Percentiles rank a stretch among this genome's conserved stretches.
Conservation (phyloP, 441 rosid genomes). For the Pelargonium fulgidum region DNA sequence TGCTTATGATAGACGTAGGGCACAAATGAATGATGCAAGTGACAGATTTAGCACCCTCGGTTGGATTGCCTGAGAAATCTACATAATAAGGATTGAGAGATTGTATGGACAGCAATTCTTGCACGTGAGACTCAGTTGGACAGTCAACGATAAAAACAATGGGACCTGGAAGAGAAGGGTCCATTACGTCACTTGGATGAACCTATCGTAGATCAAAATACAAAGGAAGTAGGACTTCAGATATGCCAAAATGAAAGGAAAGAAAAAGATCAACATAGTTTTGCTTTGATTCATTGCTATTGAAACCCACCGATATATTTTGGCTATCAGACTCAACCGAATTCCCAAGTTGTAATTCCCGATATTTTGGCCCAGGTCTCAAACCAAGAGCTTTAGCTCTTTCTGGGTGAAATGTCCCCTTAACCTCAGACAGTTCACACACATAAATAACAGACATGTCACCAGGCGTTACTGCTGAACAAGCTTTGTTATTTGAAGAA, state of each 20-base stretch:
- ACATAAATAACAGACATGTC: conserved; percentile 76
- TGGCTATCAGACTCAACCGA: conserved; percentile 69
- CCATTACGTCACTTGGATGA: conserved; percentile 95
- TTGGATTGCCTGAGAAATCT: conserved; percentile 22
- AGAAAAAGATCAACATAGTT: not conserved
- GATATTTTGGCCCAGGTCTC: conserved; percentile 70
- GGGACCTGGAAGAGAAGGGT: conserved; percentile 84
- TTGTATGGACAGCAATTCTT: conserved; percentile 40
- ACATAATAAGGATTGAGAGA: conserved; percentile 46
- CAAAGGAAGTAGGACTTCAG: conserved; percentile 14
- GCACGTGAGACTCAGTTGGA: conserved; percentile 66
- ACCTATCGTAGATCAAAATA: conserved; percentile 32
- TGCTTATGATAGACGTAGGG: conserved; percentile 52
- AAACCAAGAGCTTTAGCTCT: conserved; percentile 78
- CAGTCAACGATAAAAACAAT: conserved; percentile 79
- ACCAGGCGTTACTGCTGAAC: conserved; percentile 42
- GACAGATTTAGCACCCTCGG: conserved; percentile 41
- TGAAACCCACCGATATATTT: conserved; percentile 51
- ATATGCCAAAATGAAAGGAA: conserved; percentile 3
- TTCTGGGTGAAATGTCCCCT: conserved; percentile 70
- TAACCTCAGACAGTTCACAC: conserved; percentile 76
- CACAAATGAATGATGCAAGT: conserved; percentile 78
- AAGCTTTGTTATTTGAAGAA: not conserved
- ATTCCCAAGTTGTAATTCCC: conserved; percentile 66
- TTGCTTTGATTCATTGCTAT: not conserved